Evolutionary conservation across 2,329 filamentous ascomycete genomes (phyloP).

Genomic region (Neophaeococcomyces aloes): DNA sequence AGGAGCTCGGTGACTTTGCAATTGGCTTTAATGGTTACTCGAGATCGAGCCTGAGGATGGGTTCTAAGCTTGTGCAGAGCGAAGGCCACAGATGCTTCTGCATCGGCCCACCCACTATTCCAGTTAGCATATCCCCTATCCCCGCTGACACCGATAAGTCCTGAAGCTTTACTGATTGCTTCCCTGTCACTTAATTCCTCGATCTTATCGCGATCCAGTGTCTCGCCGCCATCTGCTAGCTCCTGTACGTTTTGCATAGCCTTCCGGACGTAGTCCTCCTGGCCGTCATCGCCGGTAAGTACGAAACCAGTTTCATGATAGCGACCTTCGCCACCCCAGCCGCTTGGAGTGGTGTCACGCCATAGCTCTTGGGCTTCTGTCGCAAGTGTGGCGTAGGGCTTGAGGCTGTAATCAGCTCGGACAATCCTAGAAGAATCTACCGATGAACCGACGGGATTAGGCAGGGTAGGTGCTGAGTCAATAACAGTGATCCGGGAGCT

Average conservation of each 20-base stretch:
- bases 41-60: slow-evolving; percentile 21
- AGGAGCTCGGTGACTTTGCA: slow-evolving; percentile 24
- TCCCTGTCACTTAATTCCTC: slow-evolving; percentile 9
- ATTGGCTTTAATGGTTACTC: slow-evolving; percentile 28
- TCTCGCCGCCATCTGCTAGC: slow-evolving; percentile 16
- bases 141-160: slow-evolving; percentile 16
- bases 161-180: slow-evolving; percentile 13
- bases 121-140: slow-evolving; percentile 35
- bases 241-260: slow-evolving; percentile 12
- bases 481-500: slow-evolving; percentile 43
- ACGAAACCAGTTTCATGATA: slow-evolving; percentile 36
- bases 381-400: slow-evolving; percentile 64
- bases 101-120: slow-evolving; percentile 38
- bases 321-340: slow-evolving; percentile 34
- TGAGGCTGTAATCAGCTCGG: slow-evolving; percentile 68
- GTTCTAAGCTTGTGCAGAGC: slow-evolving; percentile 30
- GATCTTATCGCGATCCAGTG: slow-evolving; percentile 13
- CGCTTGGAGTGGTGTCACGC: slow-evolving; percentile 12
- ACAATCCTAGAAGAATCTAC: slow-evolving; percentile 54
- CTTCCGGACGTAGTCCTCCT: slow-evolving; percentile 6
- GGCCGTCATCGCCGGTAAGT: slow-evolving; percentile 26
- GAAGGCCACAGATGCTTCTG: slow-evolving; percentile 32
- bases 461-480: slow-evolving; percentile 45
- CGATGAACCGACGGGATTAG: slow-evolving; percentile 48
- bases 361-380: slow-evolving; percentile 49